Evolutionary conservation across 148 eudicot genomes (phyloP), one percentile per base, ranked within the genome.

Genomic region (Diospyros kaki): DNA sequence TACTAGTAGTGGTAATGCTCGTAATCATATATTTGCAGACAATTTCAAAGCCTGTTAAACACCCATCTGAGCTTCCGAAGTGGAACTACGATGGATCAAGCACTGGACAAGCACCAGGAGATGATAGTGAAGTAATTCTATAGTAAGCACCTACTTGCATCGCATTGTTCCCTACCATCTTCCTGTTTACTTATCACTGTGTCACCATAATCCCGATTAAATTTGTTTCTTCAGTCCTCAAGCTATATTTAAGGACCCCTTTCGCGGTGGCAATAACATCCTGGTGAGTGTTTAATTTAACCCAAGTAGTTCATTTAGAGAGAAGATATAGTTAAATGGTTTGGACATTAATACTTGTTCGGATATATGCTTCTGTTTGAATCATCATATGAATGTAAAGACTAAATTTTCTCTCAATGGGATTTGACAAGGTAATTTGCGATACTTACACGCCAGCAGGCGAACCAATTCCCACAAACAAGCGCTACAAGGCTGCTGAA

Each of bases 1-100:
- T 10, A 6, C 11, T 58, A 2, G 41, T n/a, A 12, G 15, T 3
- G 58, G 15, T 68, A 17, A 2, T 43, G 1, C 15, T n/a, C 42
- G 12, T 54, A 9, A 15, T 64, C 48, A 69, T 62, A 14, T 51
- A 45, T 66, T 55, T 83, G 60, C 85, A 95, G 99, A 95, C 99
- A 28, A 68, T 95, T 68, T 84, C 96, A 12, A 82, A 83, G 76
- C 99, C 97, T 66, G 91, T 95, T 69, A 88, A 90, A 69, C 89
- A 95, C 71, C 91, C 99, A 58, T 92, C 99, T 17, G 99, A 95
- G 87, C 99, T 95, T 81, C 99, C 99, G 71, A 92, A 95, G 77
- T 95, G 99, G 99, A 95, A 95, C 78, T 95, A 92, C 58, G 99
- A 95, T 84, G 99, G 99, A 72, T 95, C 99, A n/a, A 95, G 99